Evolutionary conservation across 345 rosid genomes (phyloP).

Genomic region (Moricandia moricandioides): DNA sequence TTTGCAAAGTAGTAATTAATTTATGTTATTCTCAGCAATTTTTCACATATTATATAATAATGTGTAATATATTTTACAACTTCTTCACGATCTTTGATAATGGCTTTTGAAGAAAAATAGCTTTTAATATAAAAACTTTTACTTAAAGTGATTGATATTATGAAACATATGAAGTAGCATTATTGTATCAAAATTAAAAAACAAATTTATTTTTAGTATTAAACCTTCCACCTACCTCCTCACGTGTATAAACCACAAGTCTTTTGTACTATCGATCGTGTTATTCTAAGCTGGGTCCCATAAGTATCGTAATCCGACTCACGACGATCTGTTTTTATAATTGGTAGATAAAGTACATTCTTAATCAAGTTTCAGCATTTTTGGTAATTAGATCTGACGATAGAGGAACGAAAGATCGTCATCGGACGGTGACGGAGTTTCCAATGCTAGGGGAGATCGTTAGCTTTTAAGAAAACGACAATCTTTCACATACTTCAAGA

Average conservation of each 20-base stretch:
- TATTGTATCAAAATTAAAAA: no score
- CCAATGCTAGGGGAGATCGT: conserved; percentile 23
- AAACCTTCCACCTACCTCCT: conserved; percentile 10
- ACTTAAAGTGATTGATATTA: no score
- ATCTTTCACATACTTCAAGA: conserved; percentile 11
- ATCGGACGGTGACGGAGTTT: conserved; percentile 41
- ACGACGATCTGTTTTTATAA: background rate
- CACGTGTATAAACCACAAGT: conserved; percentile 32
- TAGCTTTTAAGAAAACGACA: conserved; percentile 26
- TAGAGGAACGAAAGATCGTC: background rate
- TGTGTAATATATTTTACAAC: no score
- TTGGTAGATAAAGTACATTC: conserved; percentile 15
- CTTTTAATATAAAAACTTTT: no score
- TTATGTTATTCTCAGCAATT: no score
- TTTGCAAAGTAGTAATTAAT: no score
- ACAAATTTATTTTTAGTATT: background rate
- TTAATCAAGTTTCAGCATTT: conserved; percentile 9
- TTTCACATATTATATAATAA: no score
- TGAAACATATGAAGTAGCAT: no score
- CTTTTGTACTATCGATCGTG: conserved; percentile 1
- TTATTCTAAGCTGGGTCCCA: conserved; percentile 10
- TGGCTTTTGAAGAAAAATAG: no score
- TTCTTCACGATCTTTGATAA: no score
- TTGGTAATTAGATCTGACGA: conserved; percentile 25
- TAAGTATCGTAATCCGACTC: conserved; percentile 2